Percentiles rank a stretch among this genome's conserved stretches.
Conservation (phyloP, 2,329 filamentous ascomycete genomes). For the Dichotomopilus funicola region DNA sequence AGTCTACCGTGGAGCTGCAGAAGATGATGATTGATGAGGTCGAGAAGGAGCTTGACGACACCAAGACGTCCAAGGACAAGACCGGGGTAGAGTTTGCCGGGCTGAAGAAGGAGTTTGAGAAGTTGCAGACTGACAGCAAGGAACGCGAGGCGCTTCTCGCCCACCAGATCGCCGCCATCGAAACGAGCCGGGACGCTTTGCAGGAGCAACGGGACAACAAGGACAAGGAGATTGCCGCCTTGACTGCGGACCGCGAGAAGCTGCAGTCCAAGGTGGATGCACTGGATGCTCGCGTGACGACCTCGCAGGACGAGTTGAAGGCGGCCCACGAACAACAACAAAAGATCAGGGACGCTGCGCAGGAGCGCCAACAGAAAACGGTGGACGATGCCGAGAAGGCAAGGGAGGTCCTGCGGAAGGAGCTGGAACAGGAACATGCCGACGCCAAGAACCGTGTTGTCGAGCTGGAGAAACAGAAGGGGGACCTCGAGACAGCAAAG, state of each 20-base stretch:
- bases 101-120: slow-evolving; percentile 18
- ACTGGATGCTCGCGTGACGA: slow-evolving; percentile 9
- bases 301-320: slow-evolving; percentile 14
- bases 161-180: slow-evolving; percentile 21
- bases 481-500: slow-evolving; percentile 24
- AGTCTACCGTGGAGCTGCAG: slow-evolving; percentile 32
- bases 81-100: slow-evolving; percentile 11
- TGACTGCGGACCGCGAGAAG: slow-evolving; percentile 16
- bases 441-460: slow-evolving; percentile 1
- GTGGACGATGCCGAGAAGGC: slow-evolving; percentile 22
- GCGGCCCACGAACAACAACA: slow-evolving; percentile 21
- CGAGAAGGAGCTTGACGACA: slow-evolving; percentile 32
- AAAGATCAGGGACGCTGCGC: slow-evolving; percentile 17
- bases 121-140: slow-evolving; percentile 19
- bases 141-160: slow-evolving; percentile 19
- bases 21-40: slow-evolving; percentile 30
- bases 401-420: slow-evolving; percentile 21
- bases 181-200: slow-evolving; percentile 20
- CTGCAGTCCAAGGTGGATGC: slow-evolving; percentile 14
- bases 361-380: slow-evolving; percentile 22
- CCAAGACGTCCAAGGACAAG: slow-evolving; percentile 24
- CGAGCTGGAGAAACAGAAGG: slow-evolving; percentile 24
- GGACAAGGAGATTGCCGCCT: slow-evolving; percentile 22
- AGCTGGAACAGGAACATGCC: slow-evolving; percentile 20
- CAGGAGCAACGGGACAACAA: slow-evolving; percentile 21